These are phyloP conservation scores for Quercus lobata DNA, from an alignment of 331 rosid species.

Conservation along the genomic window DNA sequence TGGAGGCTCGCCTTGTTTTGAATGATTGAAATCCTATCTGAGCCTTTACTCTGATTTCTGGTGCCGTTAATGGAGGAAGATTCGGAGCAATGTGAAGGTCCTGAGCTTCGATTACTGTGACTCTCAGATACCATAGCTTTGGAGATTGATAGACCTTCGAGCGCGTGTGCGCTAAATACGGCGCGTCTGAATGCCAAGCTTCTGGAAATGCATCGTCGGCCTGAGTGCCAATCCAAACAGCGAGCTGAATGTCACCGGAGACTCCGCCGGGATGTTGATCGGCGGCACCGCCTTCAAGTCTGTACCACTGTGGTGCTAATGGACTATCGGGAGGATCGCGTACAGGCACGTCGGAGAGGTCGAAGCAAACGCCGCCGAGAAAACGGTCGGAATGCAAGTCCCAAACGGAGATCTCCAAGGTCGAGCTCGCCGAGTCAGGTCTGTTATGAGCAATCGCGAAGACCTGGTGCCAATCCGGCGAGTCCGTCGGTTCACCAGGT, in stretches of 20 bases:
- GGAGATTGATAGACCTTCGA: slow-evolving; percentile 93
- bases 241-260: slow-evolving; percentile 83
- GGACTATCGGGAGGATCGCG: slow-evolving; percentile 84
- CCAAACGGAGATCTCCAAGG: slow-evolving; percentile 71
- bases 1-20: slow-evolving; percentile 60
- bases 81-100: slow-evolving; percentile 65
- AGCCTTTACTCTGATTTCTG: slow-evolving; percentile 65
- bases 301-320: slow-evolving; percentile 79
- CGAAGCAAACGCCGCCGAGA: slow-evolving; percentile 80
- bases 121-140: slow-evolving; percentile 84
- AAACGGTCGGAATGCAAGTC: slow-evolving; percentile 57
- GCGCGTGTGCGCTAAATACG: slow-evolving; percentile 67
- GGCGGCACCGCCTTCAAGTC: slow-evolving; percentile 58
- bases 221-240: slow-evolving; percentile 89
- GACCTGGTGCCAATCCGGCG: slow-evolving; percentile 79
- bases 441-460: slow-evolving; percentile 58
- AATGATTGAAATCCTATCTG: slow-evolving; percentile 68
- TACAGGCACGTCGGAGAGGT: slow-evolving; percentile 69
- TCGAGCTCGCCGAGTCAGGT: slow-evolving; percentile 37
- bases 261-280: slow-evolving; percentile 44
- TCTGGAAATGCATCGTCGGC: slow-evolving; percentile 75
- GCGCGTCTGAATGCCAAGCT: slow-evolving; percentile 78
- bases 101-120: slow-evolving; percentile 75
- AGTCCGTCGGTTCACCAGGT: slow-evolving; percentile 50
- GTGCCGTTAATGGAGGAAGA: slow-evolving; percentile 74